Conservation (phyloP, 768 basidiomycete species). For the Leccinum variicolor region DNA sequence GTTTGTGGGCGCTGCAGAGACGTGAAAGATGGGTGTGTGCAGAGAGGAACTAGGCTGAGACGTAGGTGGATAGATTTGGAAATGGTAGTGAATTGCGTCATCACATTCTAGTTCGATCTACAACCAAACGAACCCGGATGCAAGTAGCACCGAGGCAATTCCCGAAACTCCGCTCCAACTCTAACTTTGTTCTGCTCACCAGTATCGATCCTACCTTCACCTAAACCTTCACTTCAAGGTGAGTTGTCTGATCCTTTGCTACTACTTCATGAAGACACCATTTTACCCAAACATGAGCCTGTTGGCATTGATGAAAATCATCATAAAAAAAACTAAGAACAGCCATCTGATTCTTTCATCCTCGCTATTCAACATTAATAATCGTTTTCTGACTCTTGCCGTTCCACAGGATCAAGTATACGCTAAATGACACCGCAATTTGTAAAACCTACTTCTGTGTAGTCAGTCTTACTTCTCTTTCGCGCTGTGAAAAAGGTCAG, state of each 20-base stretch:
- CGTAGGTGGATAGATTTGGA: neutral
- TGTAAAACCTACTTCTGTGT: conserved; percentile 11
- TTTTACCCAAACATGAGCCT: conserved; percentile 28
- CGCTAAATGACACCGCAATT: neutral
- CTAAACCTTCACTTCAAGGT: conserved; percentile 2
- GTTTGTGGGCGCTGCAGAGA: neutral
- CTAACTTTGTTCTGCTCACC: too few relatives aligned
- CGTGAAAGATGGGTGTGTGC: neutral
- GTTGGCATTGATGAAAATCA: conserved; percentile 30
- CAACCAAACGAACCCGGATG: too few relatives aligned
- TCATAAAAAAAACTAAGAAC: conserved; percentile 30
- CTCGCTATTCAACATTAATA: neutral
- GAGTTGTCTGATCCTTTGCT: neutral
- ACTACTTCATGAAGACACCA: conserved; percentile 19
- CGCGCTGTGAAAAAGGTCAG: conserved; percentile 36
- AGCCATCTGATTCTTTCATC: conserved; percentile 28
- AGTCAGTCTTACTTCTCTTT: conserved; percentile 49
- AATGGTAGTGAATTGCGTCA: neutral
- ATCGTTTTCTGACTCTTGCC: conserved; percentile 12
- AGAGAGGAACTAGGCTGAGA: neutral
- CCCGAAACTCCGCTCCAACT: conserved; percentile 4
- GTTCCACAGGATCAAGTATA: too few relatives aligned
- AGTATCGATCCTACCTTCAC: too few relatives aligned
- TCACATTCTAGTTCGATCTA: too few relatives aligned
- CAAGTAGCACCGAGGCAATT: neutral